Base-by-base conservation (phyloP, 202 grass and related monocot species). In the Bolboschoenoplectus hybrid region DNA sequence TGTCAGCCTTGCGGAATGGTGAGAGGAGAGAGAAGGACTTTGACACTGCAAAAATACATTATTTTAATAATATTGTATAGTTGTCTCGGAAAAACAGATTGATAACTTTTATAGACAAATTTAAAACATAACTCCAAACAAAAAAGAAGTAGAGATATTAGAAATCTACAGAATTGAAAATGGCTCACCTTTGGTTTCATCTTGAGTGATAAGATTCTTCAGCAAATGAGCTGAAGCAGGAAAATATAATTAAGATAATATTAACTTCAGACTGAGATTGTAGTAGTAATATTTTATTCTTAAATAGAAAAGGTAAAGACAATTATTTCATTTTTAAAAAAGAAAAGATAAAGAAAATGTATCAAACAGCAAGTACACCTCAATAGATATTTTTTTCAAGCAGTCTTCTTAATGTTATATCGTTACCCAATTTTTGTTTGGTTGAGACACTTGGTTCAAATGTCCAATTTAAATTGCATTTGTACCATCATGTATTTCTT, bases 11-110 rank as follows among this genome's bases (percentile, higher is more conserved):
- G 60, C 93, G 91, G 88, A 99, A 99, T 4, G 97, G 92, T 3
- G 92, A 92, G 51, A 99, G 81, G 8, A 99, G 85, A 8, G 97
- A 99, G 70, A 99, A 99, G 0, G 91, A 91, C 35, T 91, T 87
- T 67, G 93, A 92, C 80, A 87, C 97, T 99, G 97, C 60, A 80
- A 67, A 17, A 86, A 58, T 40, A 60, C 2, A 80, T 19, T 3
- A 60, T 58, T 60, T 80, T 58, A 60, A 1, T 43, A 80, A 20
- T 61, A 55, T 74, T 50, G 45, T 26, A 32, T 38, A 67, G 1
- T 74, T 74, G 8, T 26, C 45, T 50, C 45, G 32, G n/a, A 74
- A 6, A 50, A 67, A 73, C 17, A 73, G 69, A 73, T 49, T 12
- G 34, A 67, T 49, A 52, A 40, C 10, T 13, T 51, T 40, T 58